phyloP scores from a whole-genome alignment of 2,329 filamentous ascomycete genomes.

The Xylariaceae sp. region DNA sequence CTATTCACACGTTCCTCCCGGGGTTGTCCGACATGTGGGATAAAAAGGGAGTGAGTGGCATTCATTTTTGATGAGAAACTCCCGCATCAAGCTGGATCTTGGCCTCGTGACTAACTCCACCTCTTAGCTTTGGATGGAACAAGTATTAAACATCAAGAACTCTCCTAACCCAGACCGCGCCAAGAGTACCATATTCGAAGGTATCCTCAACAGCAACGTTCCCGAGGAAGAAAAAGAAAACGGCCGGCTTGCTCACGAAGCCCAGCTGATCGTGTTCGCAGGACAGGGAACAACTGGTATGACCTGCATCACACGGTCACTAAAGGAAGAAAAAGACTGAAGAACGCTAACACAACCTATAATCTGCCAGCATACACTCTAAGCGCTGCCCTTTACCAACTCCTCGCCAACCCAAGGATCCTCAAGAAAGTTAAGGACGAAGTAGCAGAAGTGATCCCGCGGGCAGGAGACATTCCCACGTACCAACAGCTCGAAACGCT shows the following conservation, averaged over 20 bases:
- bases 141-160: constrained; percentile 25
- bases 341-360: too few species aligned
- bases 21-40: constrained; percentile 12
- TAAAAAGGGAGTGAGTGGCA: constrained; percentile 11
- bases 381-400: constrained; percentile 22
- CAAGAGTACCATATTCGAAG: constrained; percentile 36
- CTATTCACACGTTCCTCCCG: constrained; percentile 25
- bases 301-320: too few species aligned
- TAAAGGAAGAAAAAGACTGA: too few species aligned
- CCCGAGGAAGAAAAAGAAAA: constrained; percentile 28
- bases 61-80: background rate
- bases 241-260: constrained; percentile 24
- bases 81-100: too few species aligned
- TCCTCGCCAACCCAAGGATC: constrained; percentile 22
- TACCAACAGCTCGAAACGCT: constrained; percentile 35
- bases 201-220: constrained; percentile 26
- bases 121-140: constrained; percentile 22
- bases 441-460: constrained; percentile 6
- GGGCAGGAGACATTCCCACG: constrained; percentile 14
- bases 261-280: constrained; percentile 23
- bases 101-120: background rate
- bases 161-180: constrained; percentile 22
- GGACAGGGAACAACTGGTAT: constrained; percentile 28
- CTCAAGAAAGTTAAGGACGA: constrained; percentile 17
- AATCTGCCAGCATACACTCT: constrained; percentile 19